Evolutionary conservation across 225 moss, liverwort and hornwort genomes (phyloP), one percentile per base, ranked within the genome.

Genomic region (Marchantia paleacea): DNA sequence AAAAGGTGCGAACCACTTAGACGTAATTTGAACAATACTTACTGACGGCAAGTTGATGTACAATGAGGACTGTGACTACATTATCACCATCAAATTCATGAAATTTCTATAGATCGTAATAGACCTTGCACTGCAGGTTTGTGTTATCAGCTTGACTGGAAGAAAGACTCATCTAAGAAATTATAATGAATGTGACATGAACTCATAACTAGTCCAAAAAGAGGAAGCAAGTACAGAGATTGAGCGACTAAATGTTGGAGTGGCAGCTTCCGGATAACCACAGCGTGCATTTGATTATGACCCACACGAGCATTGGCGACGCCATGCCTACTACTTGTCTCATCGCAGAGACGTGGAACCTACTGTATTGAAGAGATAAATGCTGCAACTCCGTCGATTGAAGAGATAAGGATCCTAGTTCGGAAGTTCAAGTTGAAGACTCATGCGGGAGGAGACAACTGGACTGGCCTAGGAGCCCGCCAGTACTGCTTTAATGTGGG

Each of bases 1-100:
- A 80, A 82, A 79, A 31, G 53, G 80, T 25, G 50, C 39, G 51
- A 65, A 51, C 24, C 25, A 16, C 52, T 51, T 18, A 50, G 72
- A 72, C n/a, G 49, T 11, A 72, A 51, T 12, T 15, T 51, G 50
- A 6, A 72, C 50, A 72, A 10, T 10, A 24, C 11, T 18, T 22
- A 19, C n/a, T 62, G n/a, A 62, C 15, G 1, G 7, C n/a, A 7
- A 0, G 24, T 62, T 24, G 62, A 8, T 62, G 18, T 10, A 18
- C 4, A 7, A 12, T 26, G 66, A 66, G 66, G 4, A 66, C 25
- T n/a, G 11, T 62, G 10, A 8, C 1, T 10, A 28, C 7, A 12
- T 26, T 29, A 66, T 12, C 66, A 66, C 26, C 1, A 10, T 25
- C 12, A 12, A 26, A 66, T 13, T 26, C 12, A 29, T 10, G 8